Conservation (phyloP, 2,329 filamentous ascomycete species). For the Pseudocercospora ulei region DNA sequence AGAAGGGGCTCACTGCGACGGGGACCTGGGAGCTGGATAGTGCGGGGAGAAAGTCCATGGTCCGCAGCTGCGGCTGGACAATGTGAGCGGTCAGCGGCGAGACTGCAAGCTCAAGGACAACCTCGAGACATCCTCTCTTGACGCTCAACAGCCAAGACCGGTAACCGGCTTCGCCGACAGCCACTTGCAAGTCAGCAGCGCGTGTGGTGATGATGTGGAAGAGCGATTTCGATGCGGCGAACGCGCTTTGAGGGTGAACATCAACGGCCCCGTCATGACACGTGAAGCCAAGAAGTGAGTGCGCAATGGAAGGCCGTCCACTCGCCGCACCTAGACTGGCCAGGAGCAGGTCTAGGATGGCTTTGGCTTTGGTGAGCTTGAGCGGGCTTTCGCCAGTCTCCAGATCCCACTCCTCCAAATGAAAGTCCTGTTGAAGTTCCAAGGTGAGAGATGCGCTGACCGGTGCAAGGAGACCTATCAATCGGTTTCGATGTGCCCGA, state of each 20-base stretch:
- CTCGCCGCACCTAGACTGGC: slow-evolving; percentile 66
- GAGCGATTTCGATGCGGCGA: slow-evolving; percentile 62
- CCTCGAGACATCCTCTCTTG: slow-evolving; percentile 43
- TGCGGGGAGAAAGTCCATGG: slow-evolving; percentile 68
- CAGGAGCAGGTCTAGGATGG: slow-evolving; percentile 76
- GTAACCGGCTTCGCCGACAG: slow-evolving; percentile 36
- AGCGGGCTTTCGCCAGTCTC: slow-evolving; percentile 58
- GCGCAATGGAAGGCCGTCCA: slow-evolving; percentile 74
- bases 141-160: slow-evolving; percentile 38
- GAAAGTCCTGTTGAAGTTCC: slow-evolving; percentile 72
- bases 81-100: slow-evolving; percentile 67
- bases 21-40: slow-evolving; percentile 62
- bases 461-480: slow-evolving; percentile 27
- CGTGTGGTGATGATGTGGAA: slow-evolving; percentile 69
- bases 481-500: slow-evolving; percentile 30
- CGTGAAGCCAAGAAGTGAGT: slow-evolving; percentile 77
- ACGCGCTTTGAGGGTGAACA: slow-evolving; percentile 58
- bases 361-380: slow-evolving; percentile 66
- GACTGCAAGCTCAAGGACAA: slow-evolving; percentile 73
- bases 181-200: slow-evolving; percentile 44
- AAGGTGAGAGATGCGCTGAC: slow-evolving; percentile 56
- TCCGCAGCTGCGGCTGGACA: slow-evolving; percentile 68
- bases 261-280: slow-evolving; percentile 63
- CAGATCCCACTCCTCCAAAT: slow-evolving; percentile 75
- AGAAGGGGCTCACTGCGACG: slow-evolving; percentile 59